Conservation (phyloP, 768 basidiomycete genomes). For the Lactarius tabidus region DNA sequence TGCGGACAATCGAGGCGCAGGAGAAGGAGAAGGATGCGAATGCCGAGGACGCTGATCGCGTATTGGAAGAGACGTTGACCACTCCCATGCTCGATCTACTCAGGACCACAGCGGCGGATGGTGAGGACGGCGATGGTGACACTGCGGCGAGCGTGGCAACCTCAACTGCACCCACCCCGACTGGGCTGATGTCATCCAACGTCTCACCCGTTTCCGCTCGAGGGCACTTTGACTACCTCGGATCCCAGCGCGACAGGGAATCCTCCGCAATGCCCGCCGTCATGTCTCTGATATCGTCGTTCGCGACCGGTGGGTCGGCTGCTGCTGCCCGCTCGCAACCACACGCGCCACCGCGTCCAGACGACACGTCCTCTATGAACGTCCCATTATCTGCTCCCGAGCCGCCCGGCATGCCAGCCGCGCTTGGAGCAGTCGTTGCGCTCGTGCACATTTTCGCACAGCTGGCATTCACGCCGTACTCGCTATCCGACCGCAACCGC, state of each 20-base stretch:
- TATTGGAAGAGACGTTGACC: constrained; percentile 17
- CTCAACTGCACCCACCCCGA: constrained; percentile 14
- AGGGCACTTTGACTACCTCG: constrained; percentile 52
- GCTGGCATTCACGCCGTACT: constrained; percentile 63
- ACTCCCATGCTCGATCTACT: constrained; percentile 22
- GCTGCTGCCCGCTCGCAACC: constrained; percentile 56
- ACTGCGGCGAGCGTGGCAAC: constrained; percentile 15
- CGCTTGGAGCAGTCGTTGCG: constrained; percentile 58
- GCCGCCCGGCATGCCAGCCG: constrained; percentile 34
- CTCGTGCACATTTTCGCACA: constrained; percentile 66
- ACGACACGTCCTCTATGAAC: constrained; percentile 36
- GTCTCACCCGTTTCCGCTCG: constrained; percentile 55
- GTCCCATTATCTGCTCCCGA: constrained; percentile 24
- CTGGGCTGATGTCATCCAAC: constrained; percentile 26
- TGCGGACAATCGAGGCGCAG: constrained; percentile 32
- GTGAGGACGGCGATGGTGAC: constrained; percentile 22
- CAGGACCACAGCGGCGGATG: constrained; percentile 14
- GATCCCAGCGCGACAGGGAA: constrained; percentile 40
- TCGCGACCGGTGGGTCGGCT: constrained; percentile 41
- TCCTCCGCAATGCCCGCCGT: constrained; percentile 48
- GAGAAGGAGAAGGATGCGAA: constrained; percentile 43
- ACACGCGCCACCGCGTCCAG: constrained; percentile 38
- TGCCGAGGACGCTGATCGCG: constrained; percentile 1
- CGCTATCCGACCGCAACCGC: constrained; percentile 44
- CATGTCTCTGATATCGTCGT: constrained; percentile 60